Evolutionary conservation across 1,284 basidiomycete species (phyloP).

Genomic region (Marasmius tenuissimus): DNA sequence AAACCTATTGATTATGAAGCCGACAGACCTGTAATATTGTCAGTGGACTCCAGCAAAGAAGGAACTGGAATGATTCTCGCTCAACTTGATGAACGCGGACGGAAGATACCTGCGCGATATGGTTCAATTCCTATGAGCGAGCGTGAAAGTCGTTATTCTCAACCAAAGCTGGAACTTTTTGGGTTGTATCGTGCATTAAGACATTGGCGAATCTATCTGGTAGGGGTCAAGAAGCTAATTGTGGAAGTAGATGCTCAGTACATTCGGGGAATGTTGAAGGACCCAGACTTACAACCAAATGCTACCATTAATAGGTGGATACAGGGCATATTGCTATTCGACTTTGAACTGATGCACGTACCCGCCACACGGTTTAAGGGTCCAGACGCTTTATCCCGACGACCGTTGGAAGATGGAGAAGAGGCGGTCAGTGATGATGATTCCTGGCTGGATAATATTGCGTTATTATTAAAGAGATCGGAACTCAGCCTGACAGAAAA

Average conservation of each 20-base stretch:
- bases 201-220: conserved; percentile 22
- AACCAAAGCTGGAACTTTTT: conserved; percentile 32
- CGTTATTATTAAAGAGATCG: neutral
- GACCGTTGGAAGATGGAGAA: conserved; percentile 14
- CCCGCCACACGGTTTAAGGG: conserved; percentile 16
- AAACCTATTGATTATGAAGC: conserved; percentile 28
- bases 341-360: conserved; percentile 28
- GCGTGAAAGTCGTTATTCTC: conserved; percentile 29
- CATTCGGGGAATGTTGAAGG: conserved; percentile 34
- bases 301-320: conserved; percentile 38
- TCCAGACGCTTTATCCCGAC: conserved; percentile 30
- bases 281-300: conserved; percentile 33
- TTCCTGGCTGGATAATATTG: conserved; percentile 31
- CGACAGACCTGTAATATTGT: conserved; percentile 21
- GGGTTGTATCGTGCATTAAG: conserved; percentile 25
- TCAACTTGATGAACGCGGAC: conserved; percentile 23
- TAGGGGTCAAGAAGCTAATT: conserved; percentile 26
- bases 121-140: conserved; percentile 29
- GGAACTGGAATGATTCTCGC: too few species aligned
- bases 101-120: conserved; percentile 21
- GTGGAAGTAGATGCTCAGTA: conserved; percentile 35
- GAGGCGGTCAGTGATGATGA: conserved; percentile 21
- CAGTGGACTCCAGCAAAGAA: conserved; percentile 36
- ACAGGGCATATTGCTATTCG: conserved; percentile 24
- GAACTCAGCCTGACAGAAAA: neutral